Evolutionary conservation across 495 filamentous ascomycete genomes (phyloP), one percentile per base, ranked within the genome.

Genomic region (Penicillium paradoxum): DNA sequence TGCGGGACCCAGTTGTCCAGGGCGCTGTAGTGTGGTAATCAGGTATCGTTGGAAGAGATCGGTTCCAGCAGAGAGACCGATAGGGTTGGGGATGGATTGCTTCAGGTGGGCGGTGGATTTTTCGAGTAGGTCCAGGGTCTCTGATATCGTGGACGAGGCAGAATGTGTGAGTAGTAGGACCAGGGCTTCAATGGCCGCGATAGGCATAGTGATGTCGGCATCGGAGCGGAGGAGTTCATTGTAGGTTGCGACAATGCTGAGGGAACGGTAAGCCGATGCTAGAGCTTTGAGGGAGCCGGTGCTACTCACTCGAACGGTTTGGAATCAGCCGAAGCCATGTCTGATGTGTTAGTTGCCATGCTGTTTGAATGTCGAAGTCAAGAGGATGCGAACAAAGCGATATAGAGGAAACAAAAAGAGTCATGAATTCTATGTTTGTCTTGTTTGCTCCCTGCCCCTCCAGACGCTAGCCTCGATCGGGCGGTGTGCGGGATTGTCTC

Each of bases 11-110:
- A 73, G 57, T 49, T 73, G 67, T 9, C 73, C 72, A 3, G 81
- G 80, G 17, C 79, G 67, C 60, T 85, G 80, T 59, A 87, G 71
- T 34, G 82, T 83, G 37, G 79, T 82, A 51, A 95, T 86, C 41
- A 98, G 82, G 71, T 92, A 98, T 62, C 90, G 84, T 68, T 93
- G 90, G 76, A 97, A 97, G 51, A 97, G 80, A 67, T 97, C 91
- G 59, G 92, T 96, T 59, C 93, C 93, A 44, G 95, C 93, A 30
- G 87, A 89, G 18, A 97, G 79, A 22, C 91, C 73, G 56, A 97
- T 89, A 13, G 91, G 87, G 70, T 98, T 97, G 3, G 87, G 75
- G 37, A 91, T 83, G 13, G 83, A 78, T 48, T 74, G 72, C 67
- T 90, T 90, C 53, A 98, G 79, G 56, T 83, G 81, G 8, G 75